Conservation (phyloP, 768 basidiomycete species). For the Roridomyces roridus region DNA sequence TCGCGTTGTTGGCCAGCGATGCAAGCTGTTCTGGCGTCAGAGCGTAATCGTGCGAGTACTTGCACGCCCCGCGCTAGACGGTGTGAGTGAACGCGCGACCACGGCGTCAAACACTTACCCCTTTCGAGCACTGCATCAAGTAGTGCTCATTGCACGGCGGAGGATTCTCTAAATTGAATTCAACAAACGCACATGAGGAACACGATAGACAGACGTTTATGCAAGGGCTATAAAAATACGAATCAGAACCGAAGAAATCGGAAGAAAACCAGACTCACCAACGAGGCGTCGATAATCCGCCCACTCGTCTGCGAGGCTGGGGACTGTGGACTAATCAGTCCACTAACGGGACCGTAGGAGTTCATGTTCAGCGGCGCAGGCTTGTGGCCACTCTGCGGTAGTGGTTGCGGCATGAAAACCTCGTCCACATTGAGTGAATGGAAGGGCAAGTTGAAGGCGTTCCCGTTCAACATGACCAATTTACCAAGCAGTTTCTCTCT, state of each 20-base stretch:
- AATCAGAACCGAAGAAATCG: background rate
- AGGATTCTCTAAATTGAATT: constrained; percentile 62
- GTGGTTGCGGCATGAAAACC: constrained; percentile 49
- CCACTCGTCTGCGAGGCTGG: constrained; percentile 49
- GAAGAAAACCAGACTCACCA: constrained; percentile 48
- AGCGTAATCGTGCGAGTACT: constrained; percentile 84
- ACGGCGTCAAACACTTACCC: constrained; percentile 44
- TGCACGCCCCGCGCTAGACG: constrained; percentile 65
- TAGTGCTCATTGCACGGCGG: constrained; percentile 89
- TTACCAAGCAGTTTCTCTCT: constrained; percentile 70
- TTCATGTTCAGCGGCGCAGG: constrained; percentile 39
- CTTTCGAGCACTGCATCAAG: constrained; percentile 83
- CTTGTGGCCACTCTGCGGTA: constrained; percentile 49
- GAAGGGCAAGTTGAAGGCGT: constrained; percentile 54
- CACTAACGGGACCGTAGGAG: constrained; percentile 57
- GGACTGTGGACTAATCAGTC: constrained; percentile 73
- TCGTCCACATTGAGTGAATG: constrained; percentile 61
- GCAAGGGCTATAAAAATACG: constrained; percentile 59
- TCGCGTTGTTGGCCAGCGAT: constrained; percentile 75
- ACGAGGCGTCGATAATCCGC: constrained; percentile 63
- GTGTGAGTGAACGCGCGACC: constrained; percentile 19
- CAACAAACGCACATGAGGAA: background rate
- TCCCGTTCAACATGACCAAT: constrained; percentile 61
- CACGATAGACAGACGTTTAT: constrained; percentile 65
- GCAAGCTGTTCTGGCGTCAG: constrained; percentile 75